Evolutionary conservation across 768 basidiomycete genomes (phyloP).

Genomic region (Tephrocybe sp.): DNA sequence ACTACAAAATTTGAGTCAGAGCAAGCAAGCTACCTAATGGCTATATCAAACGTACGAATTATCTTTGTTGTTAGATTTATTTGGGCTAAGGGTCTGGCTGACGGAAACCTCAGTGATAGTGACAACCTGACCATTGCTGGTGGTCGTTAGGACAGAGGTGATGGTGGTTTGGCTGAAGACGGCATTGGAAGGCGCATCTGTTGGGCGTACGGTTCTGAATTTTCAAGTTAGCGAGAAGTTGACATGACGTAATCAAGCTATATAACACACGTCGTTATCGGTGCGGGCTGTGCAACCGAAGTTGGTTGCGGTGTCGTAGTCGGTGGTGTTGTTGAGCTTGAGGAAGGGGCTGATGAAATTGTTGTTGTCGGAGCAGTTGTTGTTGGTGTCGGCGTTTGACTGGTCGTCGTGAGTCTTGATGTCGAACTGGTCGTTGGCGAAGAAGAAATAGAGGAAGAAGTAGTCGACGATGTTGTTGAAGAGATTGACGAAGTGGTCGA

Average conservation of each 20-base stretch:
- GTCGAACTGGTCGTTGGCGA: conserved; percentile 14
- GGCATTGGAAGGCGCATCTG: background rate
- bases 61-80: conserved; percentile 37
- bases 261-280: conserved; percentile 17
- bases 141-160: conserved; percentile 57
- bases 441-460: conserved; percentile 22
- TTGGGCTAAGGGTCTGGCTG: conserved; percentile 70
- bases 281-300: conserved; percentile 15
- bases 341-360: conserved; percentile 17
- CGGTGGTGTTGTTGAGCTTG: conserved; percentile 22
- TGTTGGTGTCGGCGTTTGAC: no score
- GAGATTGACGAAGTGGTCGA: conserved; percentile 21
- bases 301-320: conserved; percentile 16
- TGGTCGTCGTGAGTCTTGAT: conserved; percentile 7
- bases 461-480: conserved; percentile 20
- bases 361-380: no score
- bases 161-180: conserved; percentile 34
- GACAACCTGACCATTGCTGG: conserved; percentile 47
- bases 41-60: conserved; percentile 48
- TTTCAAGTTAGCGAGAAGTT: conserved; percentile 1
- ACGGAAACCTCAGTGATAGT: conserved; percentile 64
- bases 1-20: conserved; percentile 32
- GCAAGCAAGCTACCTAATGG: conserved; percentile 8
- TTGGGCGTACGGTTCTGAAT: background rate
- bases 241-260: conserved; percentile 19